Evolutionary conservation across 495 filamentous ascomycete genomes (phyloP).

Genomic region (Xylaria sp.): DNA sequence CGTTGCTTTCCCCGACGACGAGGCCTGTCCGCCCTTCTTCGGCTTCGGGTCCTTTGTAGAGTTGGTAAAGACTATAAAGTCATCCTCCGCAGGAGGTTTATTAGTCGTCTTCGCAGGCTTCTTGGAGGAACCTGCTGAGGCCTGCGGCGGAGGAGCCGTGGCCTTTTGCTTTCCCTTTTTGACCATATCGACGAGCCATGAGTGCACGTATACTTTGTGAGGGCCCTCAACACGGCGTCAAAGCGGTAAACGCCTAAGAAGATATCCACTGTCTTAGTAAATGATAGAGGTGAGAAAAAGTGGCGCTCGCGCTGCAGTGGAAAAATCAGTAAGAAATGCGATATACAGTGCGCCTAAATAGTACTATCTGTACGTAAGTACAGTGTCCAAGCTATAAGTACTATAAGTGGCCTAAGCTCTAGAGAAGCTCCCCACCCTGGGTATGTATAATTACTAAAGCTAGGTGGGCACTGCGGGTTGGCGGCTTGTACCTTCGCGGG

Average conservation of each 20-base stretch:
- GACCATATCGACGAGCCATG: constrained; percentile 46
- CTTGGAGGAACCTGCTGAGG: constrained; percentile 42
- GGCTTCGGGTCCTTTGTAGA: constrained; percentile 62
- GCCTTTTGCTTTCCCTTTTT: constrained; percentile 60
- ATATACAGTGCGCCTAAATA: neutral
- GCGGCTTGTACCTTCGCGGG: neutral
- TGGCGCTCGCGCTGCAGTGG: constrained; percentile 10
- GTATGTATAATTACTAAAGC: too few relatives aligned
- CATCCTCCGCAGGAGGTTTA: constrained; percentile 55
- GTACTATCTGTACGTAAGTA: neutral
- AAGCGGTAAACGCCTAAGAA: neutral
- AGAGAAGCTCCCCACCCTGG: too few relatives aligned
- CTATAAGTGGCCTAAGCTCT: too few relatives aligned
- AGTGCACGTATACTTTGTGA: constrained; percentile 24
- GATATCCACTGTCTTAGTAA: neutral
- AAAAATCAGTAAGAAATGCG: neutral
- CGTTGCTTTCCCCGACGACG: constrained; percentile 47
- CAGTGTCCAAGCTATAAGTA: too few relatives aligned
- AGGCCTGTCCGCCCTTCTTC: constrained; percentile 46
- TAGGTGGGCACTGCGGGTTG: too few relatives aligned
- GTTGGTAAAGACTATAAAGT: constrained; percentile 73
- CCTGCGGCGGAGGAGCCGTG: constrained; percentile 38
- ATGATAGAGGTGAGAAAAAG: neutral
- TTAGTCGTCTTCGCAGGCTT: constrained; percentile 38
- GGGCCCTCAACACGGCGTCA: neutral